Conservation (phyloP, 2,329 filamentous ascomycete species). For the Beauveria medogensis region DNA sequence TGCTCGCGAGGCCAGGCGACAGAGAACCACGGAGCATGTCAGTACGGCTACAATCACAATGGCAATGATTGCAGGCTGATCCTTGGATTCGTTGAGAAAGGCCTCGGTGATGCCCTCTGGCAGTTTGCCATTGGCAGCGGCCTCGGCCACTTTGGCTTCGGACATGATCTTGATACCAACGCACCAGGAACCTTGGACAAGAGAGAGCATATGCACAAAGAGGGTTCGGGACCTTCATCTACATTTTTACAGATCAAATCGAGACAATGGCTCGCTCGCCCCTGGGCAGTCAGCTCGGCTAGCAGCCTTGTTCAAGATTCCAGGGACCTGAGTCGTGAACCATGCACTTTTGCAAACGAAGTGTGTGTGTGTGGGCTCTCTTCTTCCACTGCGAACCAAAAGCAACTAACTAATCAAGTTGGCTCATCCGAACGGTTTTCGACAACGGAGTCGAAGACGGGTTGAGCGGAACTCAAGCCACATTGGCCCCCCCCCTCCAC, state of each 20-base stretch:
- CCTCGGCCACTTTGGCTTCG: constrained; percentile 16
- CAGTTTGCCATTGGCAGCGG: constrained; percentile 28
- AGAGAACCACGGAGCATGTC: constrained; percentile 26
- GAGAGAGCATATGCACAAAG: background rate
- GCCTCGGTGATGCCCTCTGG: constrained; percentile 25
- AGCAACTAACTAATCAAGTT: too few relatives aligned
- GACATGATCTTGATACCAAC: background rate
- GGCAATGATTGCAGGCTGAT: constrained; percentile 29
- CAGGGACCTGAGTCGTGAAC: background rate
- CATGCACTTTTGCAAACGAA: background rate
- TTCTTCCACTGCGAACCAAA: too few relatives aligned
- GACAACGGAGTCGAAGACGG: background rate
- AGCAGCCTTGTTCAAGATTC: background rate
- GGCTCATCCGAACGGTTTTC: background rate
- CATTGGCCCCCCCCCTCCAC: too few relatives aligned
- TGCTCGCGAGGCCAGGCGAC: constrained; percentile 26
- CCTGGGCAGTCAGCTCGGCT: background rate
- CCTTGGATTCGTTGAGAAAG: constrained; percentile 29
- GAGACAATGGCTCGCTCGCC: background rate
- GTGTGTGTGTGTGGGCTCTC: background rate
- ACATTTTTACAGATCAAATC: background rate
- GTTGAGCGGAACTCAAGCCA: too few relatives aligned
- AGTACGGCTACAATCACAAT: constrained; percentile 30
- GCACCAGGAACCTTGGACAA: background rate
- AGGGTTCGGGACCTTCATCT: background rate